Base-by-base conservation (phyloP, 73 alveolate genomes). In the Paramecium sexaurelia region DNA sequence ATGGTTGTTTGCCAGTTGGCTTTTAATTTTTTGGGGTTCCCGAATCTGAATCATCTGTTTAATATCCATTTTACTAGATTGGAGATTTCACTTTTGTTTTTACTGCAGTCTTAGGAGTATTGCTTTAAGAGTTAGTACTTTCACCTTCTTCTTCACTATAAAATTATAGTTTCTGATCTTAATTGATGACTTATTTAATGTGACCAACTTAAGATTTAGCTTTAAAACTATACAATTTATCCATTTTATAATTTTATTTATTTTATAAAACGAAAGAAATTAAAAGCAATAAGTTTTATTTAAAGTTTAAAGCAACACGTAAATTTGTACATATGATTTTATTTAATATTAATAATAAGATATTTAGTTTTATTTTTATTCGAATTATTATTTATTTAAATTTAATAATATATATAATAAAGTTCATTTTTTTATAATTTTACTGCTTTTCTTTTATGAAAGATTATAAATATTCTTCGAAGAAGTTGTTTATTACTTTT, bases 131-230 rank as follows among this genome's bases (percentile, higher is more conserved):
- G 36, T 75, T 36, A 0, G 89, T 36, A 37, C 89, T 75, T 26
- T 75, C 89, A 7, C 89, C 89, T 39, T 75, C 89, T 19, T 75
- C 89, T 29, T 75, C 89, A 40, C 69, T 36, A 13, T 75, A 75
- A 29, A 75, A 75, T 75, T 75, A 29, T 39, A 75, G 45, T 39
- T 75, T 75, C 45, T 75, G 37, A 4, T 75, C 89, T n/a, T 75
- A 20, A n/a, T 75, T 19, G 29, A 75, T 36, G 47, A 75, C 89
- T 36, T 37, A 20, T 56, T 75, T 75, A 5, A 75, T 36, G 10
- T 75, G 89, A 10, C 89, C 68, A 75, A 36, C 45, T 41, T 75
- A 41, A 2, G 89, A 17, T 26, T 75, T 75, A 22, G 89, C 66
- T 19, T 75, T 39, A 29, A 75, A 75, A 75, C 69, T 75, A 39